A percentile compares a stretch with the other conserved stretches of the same genome.
These are phyloP conservation scores for Lachnellula suecica DNA, from an alignment of 2,329 filamentous ascomycete species.

Conservation along the genomic window DNA sequence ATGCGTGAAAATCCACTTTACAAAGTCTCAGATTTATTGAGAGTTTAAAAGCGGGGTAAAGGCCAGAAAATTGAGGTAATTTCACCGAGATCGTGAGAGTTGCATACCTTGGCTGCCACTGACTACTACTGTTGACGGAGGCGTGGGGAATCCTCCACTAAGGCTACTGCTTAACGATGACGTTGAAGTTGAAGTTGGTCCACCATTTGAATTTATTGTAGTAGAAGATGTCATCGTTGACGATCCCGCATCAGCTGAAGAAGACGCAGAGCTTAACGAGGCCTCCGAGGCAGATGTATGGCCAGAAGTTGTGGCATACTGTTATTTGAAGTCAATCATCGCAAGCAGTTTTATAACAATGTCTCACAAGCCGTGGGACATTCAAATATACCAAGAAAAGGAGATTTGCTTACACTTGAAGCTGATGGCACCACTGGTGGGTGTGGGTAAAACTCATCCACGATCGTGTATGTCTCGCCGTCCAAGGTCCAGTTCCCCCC, in stretches of 20 bases:
- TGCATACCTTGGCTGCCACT: conserved; percentile 1
- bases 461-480: not conserved
- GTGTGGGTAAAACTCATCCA: not conserved
- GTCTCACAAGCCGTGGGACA: no score
- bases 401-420: no score
- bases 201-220: not conserved
- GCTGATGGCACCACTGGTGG: not conserved
- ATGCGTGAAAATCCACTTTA: no score
- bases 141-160: not conserved
- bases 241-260: not conserved
- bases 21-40: no score
- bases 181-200: not conserved
- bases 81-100: no score
- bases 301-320: no score
- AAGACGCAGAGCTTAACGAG: not conserved
- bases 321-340: no score
- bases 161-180: not conserved
- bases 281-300: not conserved
- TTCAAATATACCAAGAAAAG: no score
- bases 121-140: conserved; percentile 3
- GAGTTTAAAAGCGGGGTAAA: no score
- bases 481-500: not conserved
- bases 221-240: not conserved
- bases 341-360: no score
- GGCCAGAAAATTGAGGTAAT: no score